Conservation (phyloP, 305 asterid species). For the Petunia hybrid region DNA sequence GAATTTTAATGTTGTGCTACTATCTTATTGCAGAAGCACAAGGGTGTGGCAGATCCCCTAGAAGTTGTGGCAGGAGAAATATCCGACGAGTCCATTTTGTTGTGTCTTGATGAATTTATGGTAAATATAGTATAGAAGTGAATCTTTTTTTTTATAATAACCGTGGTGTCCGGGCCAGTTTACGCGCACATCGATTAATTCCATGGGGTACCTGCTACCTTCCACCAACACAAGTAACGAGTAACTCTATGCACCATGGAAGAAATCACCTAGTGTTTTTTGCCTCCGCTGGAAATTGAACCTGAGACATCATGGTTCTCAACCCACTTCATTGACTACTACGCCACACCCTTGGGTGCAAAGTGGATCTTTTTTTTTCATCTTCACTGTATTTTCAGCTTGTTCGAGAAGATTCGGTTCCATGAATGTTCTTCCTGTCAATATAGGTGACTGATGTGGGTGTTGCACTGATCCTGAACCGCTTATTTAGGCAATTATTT, state of each 20-base stretch:
- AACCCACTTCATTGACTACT: too few relatives aligned
- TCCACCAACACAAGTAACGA: too few relatives aligned
- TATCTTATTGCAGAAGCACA: constrained; percentile 75
- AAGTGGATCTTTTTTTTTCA: background rate
- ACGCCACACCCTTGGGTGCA: too few relatives aligned
- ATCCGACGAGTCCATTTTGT: constrained; percentile 85
- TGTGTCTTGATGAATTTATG: constrained; percentile 99
- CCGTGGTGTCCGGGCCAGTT: too few relatives aligned
- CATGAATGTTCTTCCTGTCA: constrained; percentile 26
- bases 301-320: too few relatives aligned
- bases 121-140: constrained; percentile 44
- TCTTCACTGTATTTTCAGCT: background rate
- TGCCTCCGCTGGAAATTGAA: too few relatives aligned
- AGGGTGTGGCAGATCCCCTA: constrained; percentile 90
- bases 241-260: too few relatives aligned
- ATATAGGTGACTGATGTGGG: constrained; percentile 94
- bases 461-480: constrained; percentile 88
- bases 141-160: too few relatives aligned
- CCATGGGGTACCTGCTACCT: too few relatives aligned
- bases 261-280: too few relatives aligned
- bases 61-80: constrained; percentile 98
- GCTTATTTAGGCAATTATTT: constrained; percentile 80
- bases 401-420: background rate
- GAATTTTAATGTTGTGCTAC: background rate
- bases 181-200: too few relatives aligned